phyloP scores from a whole-genome alignment of 306 rosid species.

The Corylus heterophylla region DNA sequence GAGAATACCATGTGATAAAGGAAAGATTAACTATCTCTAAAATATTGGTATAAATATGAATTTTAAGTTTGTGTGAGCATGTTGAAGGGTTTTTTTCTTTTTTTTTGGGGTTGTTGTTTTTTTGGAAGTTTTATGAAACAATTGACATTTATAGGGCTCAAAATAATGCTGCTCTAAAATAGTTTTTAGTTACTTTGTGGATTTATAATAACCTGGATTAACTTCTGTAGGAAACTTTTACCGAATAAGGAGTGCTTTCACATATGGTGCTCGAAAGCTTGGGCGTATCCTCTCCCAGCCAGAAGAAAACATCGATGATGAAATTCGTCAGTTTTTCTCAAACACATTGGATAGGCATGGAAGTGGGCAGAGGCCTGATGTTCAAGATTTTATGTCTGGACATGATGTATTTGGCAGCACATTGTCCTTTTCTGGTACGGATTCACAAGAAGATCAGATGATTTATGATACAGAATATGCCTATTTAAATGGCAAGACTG shows the following conservation, averaged over 20 bases:
- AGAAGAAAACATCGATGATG: constrained; percentile 39
- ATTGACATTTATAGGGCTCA: not conserved
- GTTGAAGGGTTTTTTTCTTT: no score
- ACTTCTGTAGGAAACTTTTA: no score
- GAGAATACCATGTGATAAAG: not conserved
- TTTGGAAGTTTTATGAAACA: not conserved
- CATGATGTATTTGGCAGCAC: constrained; percentile 23
- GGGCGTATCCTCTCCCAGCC: constrained; percentile 42
- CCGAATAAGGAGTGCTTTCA: constrained; percentile 52
- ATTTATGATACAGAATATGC: constrained; percentile 21
- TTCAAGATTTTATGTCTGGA: constrained; percentile 37
- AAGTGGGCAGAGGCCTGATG: constrained; percentile 53
- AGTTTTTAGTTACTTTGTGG: not conserved
- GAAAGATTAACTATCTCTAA: not conserved
- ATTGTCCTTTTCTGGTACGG: constrained; percentile 17
- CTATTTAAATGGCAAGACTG: constrained; percentile 14
- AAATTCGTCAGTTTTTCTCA: constrained; percentile 41
- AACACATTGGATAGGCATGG: constrained; percentile 62
- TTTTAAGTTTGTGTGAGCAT: not conserved
- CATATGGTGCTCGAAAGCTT: constrained; percentile 57
- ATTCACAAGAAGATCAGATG: constrained; percentile 31
- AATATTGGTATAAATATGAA: not conserved
- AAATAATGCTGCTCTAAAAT: not conserved
- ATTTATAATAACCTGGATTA: not conserved
- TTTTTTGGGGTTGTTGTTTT: not conserved